Base-by-base conservation (phyloP, 2,329 filamentous ascomycete genomes). In the Colletotrichum gloeosporioides region DNA sequence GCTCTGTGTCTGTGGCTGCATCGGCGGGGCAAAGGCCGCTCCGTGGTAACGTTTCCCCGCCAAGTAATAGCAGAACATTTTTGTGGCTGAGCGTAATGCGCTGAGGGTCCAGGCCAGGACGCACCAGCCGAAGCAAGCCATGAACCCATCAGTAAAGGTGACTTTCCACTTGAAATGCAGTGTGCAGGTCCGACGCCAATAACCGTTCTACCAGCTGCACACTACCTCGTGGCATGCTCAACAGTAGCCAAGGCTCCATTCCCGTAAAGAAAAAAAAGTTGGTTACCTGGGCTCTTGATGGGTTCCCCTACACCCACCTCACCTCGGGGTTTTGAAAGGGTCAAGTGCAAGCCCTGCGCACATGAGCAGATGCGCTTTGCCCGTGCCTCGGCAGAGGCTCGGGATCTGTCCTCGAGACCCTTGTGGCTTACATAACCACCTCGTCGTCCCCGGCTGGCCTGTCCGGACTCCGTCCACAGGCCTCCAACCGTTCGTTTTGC, bases 121-220 rank as follows among this genome's bases (percentile, higher is more conserved):
- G 67, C 64, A 44, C 67, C 59, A 59, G 67, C 71, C 71, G 71
- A 71, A n/a, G 67, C 59, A 71, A 74, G 53, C 71, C 71, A 64
- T 61, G 36, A 34, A 61, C 31, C 71, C 55, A n/a, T 53, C 53
- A 29, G 34, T 13, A 18, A 16, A 59, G 32, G 10, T 34, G 32
- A 25, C 31, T 57, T 57, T 59, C 57, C 44, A 57, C 25, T 31
- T 22, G 6, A 18, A 62, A 55, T 73, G 71, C 71, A 73, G 71
- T 63, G 65, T 29, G 53, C 36, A n/a, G 25, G 10, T 39, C 22
- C 12, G 12, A 39, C 22, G 34, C 63, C 63, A 66, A 53, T 66
- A 66, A 44, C 36, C 25, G n/a, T 69, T 29, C 63, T 18, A 32
- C 27, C 36, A 27, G 32, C 39, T 73, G 31, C 36, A 27, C 27